Percentiles rank a stretch among this genome's conserved stretches.
phyloP scores from a whole-genome alignment of 2,329 filamentous ascomycete genomes.

The Thelonectria discophora region DNA sequence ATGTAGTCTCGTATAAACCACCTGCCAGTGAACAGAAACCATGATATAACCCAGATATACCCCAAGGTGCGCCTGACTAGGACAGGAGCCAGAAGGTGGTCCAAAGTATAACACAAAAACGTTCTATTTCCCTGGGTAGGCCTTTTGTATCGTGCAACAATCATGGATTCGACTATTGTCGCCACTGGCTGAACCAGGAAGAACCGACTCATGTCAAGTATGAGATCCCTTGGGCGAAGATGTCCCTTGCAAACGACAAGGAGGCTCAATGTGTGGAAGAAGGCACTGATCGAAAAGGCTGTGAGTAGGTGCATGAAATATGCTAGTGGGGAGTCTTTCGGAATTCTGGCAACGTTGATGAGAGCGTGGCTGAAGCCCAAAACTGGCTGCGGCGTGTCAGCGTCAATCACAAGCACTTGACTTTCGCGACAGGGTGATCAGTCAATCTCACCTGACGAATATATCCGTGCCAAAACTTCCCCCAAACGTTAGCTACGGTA shows the following conservation, averaged over 20 bases:
- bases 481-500: slow-evolving; percentile 28
- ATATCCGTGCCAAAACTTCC: slow-evolving; percentile 31
- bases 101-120: background rate
- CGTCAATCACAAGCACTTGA: too few species aligned
- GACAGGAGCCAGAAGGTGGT: background rate
- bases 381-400: slow-evolving; percentile 10
- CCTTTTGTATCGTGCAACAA: background rate
- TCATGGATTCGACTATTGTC: slow-evolving; percentile 4
- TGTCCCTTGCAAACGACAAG: slow-evolving; percentile 20
- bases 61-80: background rate
- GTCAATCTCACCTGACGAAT: slow-evolving; percentile 18
- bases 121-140: background rate
- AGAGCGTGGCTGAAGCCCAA: slow-evolving; percentile 18
- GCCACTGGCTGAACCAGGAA: slow-evolving; percentile 23
- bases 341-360: background rate
- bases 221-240: background rate
- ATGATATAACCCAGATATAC: slow-evolving; percentile 20
- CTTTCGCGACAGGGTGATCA: background rate
- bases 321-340: slow-evolving; percentile 2
- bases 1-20: slow-evolving; percentile 24
- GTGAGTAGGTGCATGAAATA: slow-evolving; percentile 23
- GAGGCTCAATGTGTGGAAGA: slow-evolving; percentile 27
- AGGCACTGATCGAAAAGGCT: slow-evolving; percentile 24
- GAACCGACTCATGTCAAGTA: slow-evolving; percentile 9
- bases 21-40: slow-evolving; percentile 25